A percentile compares a stretch with the other conserved stretches of the same genome.
Evolutionary conservation across 345 rosid species (phyloP).

Genomic region (Salix arbutifolia): DNA sequence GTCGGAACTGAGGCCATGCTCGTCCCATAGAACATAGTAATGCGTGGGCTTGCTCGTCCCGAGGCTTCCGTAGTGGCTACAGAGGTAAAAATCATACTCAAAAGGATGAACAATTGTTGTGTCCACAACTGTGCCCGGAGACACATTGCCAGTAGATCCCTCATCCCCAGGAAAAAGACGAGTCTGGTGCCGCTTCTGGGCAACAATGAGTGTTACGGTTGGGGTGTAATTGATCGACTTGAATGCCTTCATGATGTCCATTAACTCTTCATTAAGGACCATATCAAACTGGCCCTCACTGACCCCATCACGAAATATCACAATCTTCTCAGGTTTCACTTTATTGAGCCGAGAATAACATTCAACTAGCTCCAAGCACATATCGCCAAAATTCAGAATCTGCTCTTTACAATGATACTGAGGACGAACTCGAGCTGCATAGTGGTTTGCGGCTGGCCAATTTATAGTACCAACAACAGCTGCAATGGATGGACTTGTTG

Average conservation of each 20-base stretch:
- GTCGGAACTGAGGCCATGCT: constrained; percentile 59
- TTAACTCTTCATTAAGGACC: constrained; percentile 68
- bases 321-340: constrained; percentile 52
- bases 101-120: constrained; percentile 61
- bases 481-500: constrained; percentile 70
- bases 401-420: constrained; percentile 61
- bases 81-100: constrained; percentile 71
- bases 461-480: constrained; percentile 80
- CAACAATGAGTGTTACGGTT: constrained; percentile 64
- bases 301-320: constrained; percentile 86
- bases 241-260: constrained; percentile 48
- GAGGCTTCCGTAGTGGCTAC: constrained; percentile 69
- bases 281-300: constrained; percentile 78
- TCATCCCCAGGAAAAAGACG: constrained; percentile 65
- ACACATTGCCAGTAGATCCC: constrained; percentile 45
- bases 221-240: constrained; percentile 40
- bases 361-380: constrained; percentile 64
- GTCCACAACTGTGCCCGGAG: constrained; percentile 82
- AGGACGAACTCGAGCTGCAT: constrained; percentile 67
- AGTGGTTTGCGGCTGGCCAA: constrained; percentile 86
- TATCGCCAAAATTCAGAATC: constrained; percentile 56
- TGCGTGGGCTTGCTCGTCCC: constrained; percentile 92
- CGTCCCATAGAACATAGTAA: constrained; percentile 74
- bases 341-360: constrained; percentile 38
- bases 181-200: constrained; percentile 77